Evolutionary conservation across 306 rosid species (phyloP).

Genomic region (Fragaria ananassa): DNA sequence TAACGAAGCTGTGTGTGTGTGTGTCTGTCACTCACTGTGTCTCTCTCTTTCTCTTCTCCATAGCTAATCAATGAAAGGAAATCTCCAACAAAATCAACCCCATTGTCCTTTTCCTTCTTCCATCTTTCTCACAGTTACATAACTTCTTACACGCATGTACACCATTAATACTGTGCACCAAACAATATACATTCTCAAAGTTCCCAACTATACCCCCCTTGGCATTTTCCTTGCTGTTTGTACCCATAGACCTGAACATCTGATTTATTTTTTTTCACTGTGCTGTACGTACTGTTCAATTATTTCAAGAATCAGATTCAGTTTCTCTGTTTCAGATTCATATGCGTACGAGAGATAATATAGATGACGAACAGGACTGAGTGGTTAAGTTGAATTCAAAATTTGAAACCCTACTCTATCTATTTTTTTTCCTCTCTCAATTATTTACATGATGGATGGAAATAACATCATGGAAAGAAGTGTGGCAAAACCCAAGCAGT

Average conservation of each 20-base stretch:
- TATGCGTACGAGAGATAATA: neutral
- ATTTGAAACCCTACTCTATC: neutral
- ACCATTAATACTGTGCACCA: constrained; percentile 30
- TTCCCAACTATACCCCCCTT: constrained; percentile 33
- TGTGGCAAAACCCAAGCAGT: constrained; percentile 21
- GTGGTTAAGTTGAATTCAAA: neutral
- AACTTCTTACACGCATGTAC: constrained; percentile 34
- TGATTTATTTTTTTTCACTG: constrained; percentile 18
- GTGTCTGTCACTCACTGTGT: neutral
- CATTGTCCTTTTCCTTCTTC: constrained; percentile 31
- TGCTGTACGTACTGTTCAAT: constrained; percentile 32
- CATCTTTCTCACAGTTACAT: constrained; percentile 33
- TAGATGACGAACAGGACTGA: neutral
- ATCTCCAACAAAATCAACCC: constrained; percentile 36
- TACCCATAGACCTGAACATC: neutral
- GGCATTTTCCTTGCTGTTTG: constrained; percentile 24
- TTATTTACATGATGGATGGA: neutral
- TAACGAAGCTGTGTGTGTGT: neutral
- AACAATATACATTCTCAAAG: neutral
- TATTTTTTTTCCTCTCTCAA: neutral
- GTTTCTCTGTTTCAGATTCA: neutral
- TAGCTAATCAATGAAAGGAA: constrained; percentile 36
- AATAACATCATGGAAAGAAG: constrained; percentile 22
- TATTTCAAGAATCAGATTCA: neutral
- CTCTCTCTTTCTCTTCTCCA: constrained; percentile 3